phyloP scores from a whole-genome alignment of 257 asterid genomes.

The Solanum pinnatisectum region DNA sequence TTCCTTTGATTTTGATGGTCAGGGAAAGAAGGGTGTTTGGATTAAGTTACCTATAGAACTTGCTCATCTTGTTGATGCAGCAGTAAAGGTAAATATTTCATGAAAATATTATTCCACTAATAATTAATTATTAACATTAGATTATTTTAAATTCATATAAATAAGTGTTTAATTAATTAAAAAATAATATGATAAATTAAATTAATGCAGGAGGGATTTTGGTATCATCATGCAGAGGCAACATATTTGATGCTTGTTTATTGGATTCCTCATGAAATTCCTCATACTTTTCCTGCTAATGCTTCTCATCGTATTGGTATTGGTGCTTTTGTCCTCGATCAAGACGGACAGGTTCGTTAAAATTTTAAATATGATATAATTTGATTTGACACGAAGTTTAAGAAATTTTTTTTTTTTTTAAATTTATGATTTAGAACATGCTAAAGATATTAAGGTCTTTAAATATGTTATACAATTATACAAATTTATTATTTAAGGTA shows the following conservation, averaged over 20 bases:
- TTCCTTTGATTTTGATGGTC: constrained; percentile 3
- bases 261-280: constrained; percentile 55
- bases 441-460: background rate
- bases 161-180: background rate
- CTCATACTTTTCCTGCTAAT: constrained; percentile 64
- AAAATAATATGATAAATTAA: background rate
- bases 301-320: constrained; percentile 89
- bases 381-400: background rate
- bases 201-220: constrained; percentile 69
- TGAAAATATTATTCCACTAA: background rate
- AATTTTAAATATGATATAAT: background rate
- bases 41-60: constrained; percentile 84
- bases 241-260: constrained; percentile 74
- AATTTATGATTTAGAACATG: background rate
- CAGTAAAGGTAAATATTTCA: constrained; percentile 49
- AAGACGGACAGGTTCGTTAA: constrained; percentile 45
- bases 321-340: constrained; percentile 68
- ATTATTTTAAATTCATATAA: background rate
- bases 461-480: background rate
- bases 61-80: constrained; percentile 61
- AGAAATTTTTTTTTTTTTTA: background rate
- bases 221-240: constrained; percentile 89
- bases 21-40: constrained; percentile 92
- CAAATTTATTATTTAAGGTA: background rate
- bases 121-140: background rate